These are phyloP conservation scores for Claviceps fusiformis DNA, from an alignment of 2,329 filamentous ascomycete species.

Conservation along the genomic window DNA sequence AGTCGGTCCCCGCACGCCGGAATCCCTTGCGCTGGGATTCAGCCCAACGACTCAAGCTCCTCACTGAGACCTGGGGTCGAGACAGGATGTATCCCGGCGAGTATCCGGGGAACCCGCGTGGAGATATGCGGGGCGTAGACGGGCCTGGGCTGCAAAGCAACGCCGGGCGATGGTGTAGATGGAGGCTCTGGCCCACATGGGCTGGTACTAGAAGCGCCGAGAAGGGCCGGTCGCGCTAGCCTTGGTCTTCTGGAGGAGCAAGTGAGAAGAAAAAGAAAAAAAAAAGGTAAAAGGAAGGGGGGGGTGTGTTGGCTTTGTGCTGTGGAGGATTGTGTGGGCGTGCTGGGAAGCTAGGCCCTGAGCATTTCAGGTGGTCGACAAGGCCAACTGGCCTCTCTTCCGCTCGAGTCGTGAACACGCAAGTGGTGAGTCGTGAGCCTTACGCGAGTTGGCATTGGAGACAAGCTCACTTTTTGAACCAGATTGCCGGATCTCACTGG, in stretches of 20 bases:
- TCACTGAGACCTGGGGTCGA: neutral
- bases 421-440: too few species aligned
- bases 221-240: slow-evolving; percentile 16
- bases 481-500: too few species aligned
- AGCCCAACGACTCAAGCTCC: neutral
- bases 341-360: neutral
- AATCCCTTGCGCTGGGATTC: neutral
- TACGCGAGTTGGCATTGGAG: neutral
- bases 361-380: neutral
- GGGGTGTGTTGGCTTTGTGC: too few species aligned
- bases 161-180: slow-evolving; percentile 13
- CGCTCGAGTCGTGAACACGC: neutral
- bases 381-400: neutral
- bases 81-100: slow-evolving; percentile 4
- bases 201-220: slow-evolving; percentile 21
- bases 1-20: neutral
- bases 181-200: slow-evolving; percentile 4
- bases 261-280: neutral
- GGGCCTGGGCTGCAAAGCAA: slow-evolving; percentile 19
- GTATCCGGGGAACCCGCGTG: slow-evolving; percentile 18
- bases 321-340: neutral
- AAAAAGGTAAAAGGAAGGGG: neutral
- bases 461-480: neutral
- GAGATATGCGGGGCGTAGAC: slow-evolving; percentile 6
- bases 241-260: neutral